Percentiles rank a stretch among this genome's conserved stretches.
Conservation (phyloP, 495 filamentous ascomycete species). For the Neurospora discreta region DNA sequence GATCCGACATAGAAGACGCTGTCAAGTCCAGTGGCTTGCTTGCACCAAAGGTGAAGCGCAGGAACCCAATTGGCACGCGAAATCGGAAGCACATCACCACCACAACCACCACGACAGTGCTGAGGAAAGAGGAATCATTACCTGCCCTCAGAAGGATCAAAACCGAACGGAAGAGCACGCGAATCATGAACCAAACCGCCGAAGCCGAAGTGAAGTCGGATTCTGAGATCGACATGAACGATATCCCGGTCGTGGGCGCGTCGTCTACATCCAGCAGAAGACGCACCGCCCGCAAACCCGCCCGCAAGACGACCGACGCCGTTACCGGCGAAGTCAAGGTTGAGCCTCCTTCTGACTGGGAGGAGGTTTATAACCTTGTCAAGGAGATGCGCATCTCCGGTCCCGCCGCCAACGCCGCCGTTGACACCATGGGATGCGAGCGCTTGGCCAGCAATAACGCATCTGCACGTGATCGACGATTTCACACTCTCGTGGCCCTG, state of each 20-base stretch:
- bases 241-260: constrained; percentile 6
- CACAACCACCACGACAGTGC: constrained; percentile 6
- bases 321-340: constrained; percentile 43
- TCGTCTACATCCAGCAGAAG: background rate
- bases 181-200: constrained; percentile 6
- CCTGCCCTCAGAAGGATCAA: background rate
- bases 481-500: constrained; percentile 82
- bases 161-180: constrained; percentile 4
- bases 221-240: constrained; percentile 1
- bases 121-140: background rate
- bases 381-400: constrained; percentile 67
- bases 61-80: constrained; percentile 14
- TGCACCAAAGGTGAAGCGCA: background rate
- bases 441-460: constrained; percentile 48
- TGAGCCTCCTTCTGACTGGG: constrained; percentile 71
- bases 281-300: constrained; percentile 43
- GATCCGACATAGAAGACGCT: constrained; percentile 56
- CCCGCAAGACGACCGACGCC: constrained; percentile 48
- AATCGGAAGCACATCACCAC: constrained; percentile 42
- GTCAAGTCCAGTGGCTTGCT: constrained; percentile 16
- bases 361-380: constrained; percentile 65
- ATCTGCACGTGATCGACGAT: constrained; percentile 57
- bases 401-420: constrained; percentile 56
- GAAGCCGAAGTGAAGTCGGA: constrained; percentile 6
- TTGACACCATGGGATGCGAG: constrained; percentile 97